Base-by-base conservation (phyloP, 208 protist genomes). In the Crithidia fasciculata region DNA sequence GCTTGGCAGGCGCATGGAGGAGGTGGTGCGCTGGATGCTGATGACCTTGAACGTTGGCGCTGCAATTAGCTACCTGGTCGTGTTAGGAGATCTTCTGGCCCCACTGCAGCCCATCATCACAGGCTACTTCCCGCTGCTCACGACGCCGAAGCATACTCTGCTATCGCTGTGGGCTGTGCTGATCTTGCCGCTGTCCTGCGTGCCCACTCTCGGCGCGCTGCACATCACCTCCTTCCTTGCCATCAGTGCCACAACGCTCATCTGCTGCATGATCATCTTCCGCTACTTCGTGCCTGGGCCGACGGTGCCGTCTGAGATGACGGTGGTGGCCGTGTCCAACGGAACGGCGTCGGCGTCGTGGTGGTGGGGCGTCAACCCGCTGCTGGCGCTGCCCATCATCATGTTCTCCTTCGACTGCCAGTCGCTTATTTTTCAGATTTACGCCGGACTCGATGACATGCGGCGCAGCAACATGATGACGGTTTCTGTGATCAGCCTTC, bases 361-460 rank as follows among this genome's bases (percentile, higher is more conserved):
- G 83, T 90, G 81, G 74, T 78, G 54, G 54, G 89, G 89, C 18
- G 54, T 18, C 7, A 66, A 88, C 37, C 82, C 84, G 5, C 58
- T 92, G 16, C 67, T 94, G 41, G 70, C 85, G 0, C 62, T 94
- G 16, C 86, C 89, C 7, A 89, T 94, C 70, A 87, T 92, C 62
- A 94, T 94, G 89, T 94, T 94, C 73, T 90, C 86, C 59, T 94
- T 94, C 57, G 89, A 90, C 64, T 94, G 89, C 60, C 89, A 94
- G 75, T 86, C 86, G 37, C 78, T 94, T 41, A 81, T 92, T 4
- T 94, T 94, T 59, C 89, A 94, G 63, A 81, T 94, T 28, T 94
- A 94, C 78, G 79, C 86, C 10, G 67, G 73, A 1, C 76, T 94
- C 4, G 57, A 84, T 2, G 73, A 86, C 55, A 92, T 92, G 85